Percentiles rank a stretch among this genome's conserved stretches.
These are phyloP conservation scores for Gleditsia sinensis DNA, from an alignment of 306 rosid genomes.

Conservation along the genomic window DNA sequence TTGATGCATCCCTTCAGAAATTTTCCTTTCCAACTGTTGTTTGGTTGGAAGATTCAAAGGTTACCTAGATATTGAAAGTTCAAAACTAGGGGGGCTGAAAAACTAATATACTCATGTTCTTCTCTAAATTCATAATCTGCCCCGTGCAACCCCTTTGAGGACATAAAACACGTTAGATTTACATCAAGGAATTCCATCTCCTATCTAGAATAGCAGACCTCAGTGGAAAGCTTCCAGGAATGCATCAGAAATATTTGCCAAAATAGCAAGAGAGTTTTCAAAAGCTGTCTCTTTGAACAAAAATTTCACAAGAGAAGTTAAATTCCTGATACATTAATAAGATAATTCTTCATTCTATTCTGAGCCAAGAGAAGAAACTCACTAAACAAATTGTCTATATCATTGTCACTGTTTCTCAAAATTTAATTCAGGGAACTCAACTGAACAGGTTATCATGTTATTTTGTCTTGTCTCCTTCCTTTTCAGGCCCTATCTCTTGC, in stretches of 20 bases:
- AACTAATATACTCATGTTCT: background rate
- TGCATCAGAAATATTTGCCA: too few relatives aligned
- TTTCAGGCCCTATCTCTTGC: too few relatives aligned
- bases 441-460: slow-evolving; percentile 15
- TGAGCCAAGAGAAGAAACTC: slow-evolving; percentile 5
- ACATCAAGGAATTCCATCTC: background rate
- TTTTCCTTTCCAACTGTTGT: too few relatives aligned
- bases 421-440: background rate
- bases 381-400: slow-evolving; percentile 5
- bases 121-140: too few relatives aligned
- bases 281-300: background rate
- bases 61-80: slow-evolving; percentile 9
- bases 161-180: too few relatives aligned
- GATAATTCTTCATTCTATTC: too few relatives aligned
- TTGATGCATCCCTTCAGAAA: too few relatives aligned
- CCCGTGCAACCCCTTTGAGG: too few relatives aligned
- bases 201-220: background rate
- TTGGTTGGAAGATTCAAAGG: background rate
- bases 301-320: slow-evolving; percentile 13
- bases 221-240: too few relatives aligned
- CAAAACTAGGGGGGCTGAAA: background rate
- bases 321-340: background rate
- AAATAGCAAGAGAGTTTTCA: slow-evolving; percentile 11
- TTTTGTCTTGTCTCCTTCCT: background rate
- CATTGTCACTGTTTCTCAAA: background rate